Evolutionary conservation across 164 flowering plant species (phyloP), one percentile per base, ranked within the genome.

Genomic region (Dillenia turbinata): DNA sequence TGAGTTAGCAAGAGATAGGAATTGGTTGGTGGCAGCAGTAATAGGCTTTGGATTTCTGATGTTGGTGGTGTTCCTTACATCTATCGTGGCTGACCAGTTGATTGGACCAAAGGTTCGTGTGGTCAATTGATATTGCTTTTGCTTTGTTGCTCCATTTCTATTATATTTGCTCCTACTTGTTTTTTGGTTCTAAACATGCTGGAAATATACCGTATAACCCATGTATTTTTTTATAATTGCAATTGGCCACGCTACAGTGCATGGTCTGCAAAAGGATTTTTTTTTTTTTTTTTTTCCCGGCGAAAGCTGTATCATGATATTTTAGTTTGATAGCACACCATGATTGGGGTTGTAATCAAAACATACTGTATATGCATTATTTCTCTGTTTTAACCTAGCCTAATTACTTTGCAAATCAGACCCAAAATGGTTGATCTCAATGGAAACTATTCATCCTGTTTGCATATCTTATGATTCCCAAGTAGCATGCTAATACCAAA

Each of bases 31-130:
- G 67, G 81, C 86, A 68, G 74, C 94, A 15, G 66, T 71, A 14
- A 26, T 87, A 10, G 92, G 97, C 50, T 79, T 85, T 67, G 80
- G 77, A 26, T 10, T 78, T 64, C 84, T 93, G 15, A 53, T 81
- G 10, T 22, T 71, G 48, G 47, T 86, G 66, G 85, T 86, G 62
- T 72, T 82, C 52, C 54, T 80, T 17, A 77, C 89, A 49, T 90
- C 94, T 9, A 17, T 79, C n/a, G 47, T 85, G 67, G 84, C 83
- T 12, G 92, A 92, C 63, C 60, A 46, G 52, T 52, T 85, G n/a
- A 8, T 79, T 53, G 95, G 83, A 9, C 73, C 81, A 47, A 80
- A 86, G 98, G 98, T 89, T 54, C 15, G 75, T 69, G 66, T 46
- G 16, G 56, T 47, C 24, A 56, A 55, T 56, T 49, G 44, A 47